Base-by-base conservation (phyloP, 306 rosid species). In the Cicer judaicum region DNA sequence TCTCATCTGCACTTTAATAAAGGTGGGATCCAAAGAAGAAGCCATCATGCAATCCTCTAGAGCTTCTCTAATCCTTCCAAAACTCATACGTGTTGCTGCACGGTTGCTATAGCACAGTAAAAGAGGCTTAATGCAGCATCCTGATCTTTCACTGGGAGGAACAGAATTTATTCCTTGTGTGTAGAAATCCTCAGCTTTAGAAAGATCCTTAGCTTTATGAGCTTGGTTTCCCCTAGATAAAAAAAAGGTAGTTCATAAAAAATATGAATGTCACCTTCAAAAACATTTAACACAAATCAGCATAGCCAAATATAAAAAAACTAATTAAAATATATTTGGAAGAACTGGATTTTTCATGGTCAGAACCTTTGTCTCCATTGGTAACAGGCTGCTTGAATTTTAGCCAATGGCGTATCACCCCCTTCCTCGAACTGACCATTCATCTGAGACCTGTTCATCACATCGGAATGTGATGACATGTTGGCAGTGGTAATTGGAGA, bases 31-130 rank as follows among this genome's bases (percentile, higher is more conserved):
- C 84, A 92, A 75, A 61, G 75, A 73, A 52, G 68, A 60, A 78
- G 96, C 95, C 86, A 81, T 80, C 85, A 57, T 15, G 74, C 93
- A 94, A 81, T 92, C 97, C 82, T 78, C 92, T 68, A 94, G 61
- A 60, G 97, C 99, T 69, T 90, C 93, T 84, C 89, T 88, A 73
- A 94, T 85, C 83, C 86, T 90, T 80, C 88, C 92, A 77, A 94
- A 90, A 66, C 76, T 29, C 90, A 89, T 92, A 39, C 95, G 84
- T 56, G 96, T 70, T 47, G 95, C 92, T 16, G 97, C 99, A 15
- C 96, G 97, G 76, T 90, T 92, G 85, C 96, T 94, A 69, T 90
- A 92, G 76, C 97, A 94, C 53, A 92, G 85, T 84, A 84, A 73
- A 75, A 94, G 94, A 75, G 95, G 89, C 78, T 85, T 61, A 48